Conservation (phyloP, 495 filamentous ascomycete genomes). For the Lophiostoma macrostomum region DNA sequence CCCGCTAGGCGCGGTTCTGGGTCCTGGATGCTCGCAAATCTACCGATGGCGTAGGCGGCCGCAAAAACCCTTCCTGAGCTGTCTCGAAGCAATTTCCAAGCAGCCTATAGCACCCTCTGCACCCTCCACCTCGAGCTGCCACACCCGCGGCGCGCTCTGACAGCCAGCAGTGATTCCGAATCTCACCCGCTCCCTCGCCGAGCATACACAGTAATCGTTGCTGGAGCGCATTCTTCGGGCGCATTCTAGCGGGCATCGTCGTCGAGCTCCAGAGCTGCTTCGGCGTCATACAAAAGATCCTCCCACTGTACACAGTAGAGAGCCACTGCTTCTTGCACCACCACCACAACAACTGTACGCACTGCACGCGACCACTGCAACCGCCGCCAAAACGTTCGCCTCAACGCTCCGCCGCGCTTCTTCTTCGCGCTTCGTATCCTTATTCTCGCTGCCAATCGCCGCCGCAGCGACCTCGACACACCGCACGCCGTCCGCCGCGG, state of each 20-base stretch:
- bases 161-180: too few species aligned
- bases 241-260: too few species aligned
- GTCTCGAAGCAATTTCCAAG: slow-evolving; percentile 11
- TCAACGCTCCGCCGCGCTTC: slow-evolving; percentile 65
- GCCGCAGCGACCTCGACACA: slow-evolving; percentile 64
- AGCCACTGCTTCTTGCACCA: not conserved
- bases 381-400: slow-evolving; percentile 78
- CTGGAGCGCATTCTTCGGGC: too few species aligned
- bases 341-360: not conserved
- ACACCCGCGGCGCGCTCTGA: slow-evolving; percentile 16
- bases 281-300: too few species aligned
- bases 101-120: slow-evolving; percentile 2
- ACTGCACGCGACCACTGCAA: slow-evolving; percentile 13
- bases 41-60: slow-evolving; percentile 4
- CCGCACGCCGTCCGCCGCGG: slow-evolving; percentile 42
- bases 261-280: too few species aligned
- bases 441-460: slow-evolving; percentile 57
- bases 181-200: too few species aligned
- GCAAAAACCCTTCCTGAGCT: too few species aligned
- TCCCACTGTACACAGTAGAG: too few species aligned
- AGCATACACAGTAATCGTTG: too few species aligned
- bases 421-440: slow-evolving; percentile 57
- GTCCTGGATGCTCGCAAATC: too few species aligned
- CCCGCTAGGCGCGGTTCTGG: too few species aligned
- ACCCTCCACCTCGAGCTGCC: slow-evolving; percentile 1